Conservation (phyloP, 2,329 filamentous ascomycete species). For the Ophiostoma himal-ulmi region DNA sequence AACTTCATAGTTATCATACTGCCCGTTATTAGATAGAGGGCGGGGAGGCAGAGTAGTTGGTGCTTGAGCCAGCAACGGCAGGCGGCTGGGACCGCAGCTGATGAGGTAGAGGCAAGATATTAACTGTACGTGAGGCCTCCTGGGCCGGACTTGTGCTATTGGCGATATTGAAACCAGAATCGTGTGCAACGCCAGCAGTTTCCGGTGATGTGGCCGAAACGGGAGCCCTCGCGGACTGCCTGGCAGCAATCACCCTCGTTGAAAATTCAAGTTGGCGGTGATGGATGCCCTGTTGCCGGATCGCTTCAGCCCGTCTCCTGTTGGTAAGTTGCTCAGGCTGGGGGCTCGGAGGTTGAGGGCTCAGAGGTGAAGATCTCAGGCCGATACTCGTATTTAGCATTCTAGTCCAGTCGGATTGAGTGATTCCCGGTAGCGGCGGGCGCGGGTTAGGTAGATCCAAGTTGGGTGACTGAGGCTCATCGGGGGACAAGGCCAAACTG, state of each 20-base stretch:
- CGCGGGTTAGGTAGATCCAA: not conserved
- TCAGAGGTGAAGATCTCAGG: too few species aligned
- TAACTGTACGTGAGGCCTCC: not conserved
- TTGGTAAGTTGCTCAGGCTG: too few species aligned
- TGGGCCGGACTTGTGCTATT: not conserved
- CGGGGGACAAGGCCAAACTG: not conserved
- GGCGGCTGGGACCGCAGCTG: not conserved
- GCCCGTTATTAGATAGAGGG: not conserved
- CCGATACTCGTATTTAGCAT: too few species aligned
- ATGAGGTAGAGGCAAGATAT: not conserved
- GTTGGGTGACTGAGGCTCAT: not conserved
- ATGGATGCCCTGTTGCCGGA: too few species aligned
- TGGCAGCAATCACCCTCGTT: too few species aligned
- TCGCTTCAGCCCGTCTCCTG: too few species aligned
- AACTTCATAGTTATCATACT: not conserved
- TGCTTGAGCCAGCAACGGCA: not conserved
- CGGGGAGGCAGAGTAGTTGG: not conserved
- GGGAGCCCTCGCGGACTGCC: not conserved
- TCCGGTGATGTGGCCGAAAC: not conserved
- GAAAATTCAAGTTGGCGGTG: too few species aligned
- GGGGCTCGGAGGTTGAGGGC: too few species aligned
- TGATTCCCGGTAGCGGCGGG: not conserved
- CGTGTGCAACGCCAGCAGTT: too few species aligned
- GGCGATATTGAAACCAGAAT: not conserved
- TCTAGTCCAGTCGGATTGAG: too few species aligned